Percentiles rank a stretch among this genome's conserved stretches.
phyloP scores from a whole-genome alignment of 768 basidiomycete species.

The Steccherinum ochraceum region DNA sequence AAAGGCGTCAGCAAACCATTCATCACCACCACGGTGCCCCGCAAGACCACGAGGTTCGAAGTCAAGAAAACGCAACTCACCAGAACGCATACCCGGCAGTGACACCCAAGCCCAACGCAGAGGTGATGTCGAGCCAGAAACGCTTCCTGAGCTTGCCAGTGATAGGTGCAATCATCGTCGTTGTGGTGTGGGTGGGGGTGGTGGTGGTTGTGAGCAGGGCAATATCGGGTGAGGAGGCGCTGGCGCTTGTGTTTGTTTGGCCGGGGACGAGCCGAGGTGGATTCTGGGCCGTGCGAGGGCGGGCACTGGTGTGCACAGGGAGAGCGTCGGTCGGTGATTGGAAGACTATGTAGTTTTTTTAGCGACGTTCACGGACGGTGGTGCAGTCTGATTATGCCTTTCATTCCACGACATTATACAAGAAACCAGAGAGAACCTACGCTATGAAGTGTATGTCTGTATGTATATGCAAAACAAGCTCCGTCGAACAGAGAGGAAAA shows the following conservation, averaged over 20 bases:
- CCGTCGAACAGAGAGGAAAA: no score
- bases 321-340: no score
- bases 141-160: conserved; percentile 91
- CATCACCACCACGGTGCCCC: conserved; percentile 23
- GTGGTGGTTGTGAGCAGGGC: background rate
- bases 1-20: no score
- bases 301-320: no score
- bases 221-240: background rate
- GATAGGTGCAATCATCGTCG: conserved; percentile 82
- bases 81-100: conserved; percentile 77
- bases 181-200: conserved; percentile 13
- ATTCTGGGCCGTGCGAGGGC: background rate
- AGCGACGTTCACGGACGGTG: no score
- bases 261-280: background rate
- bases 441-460: no score
- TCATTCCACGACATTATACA: no score
- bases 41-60: conserved; percentile 19
- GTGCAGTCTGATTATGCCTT: no score
- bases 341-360: no score
- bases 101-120: conserved; percentile 71
- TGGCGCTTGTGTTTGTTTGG: background rate
- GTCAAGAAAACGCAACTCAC: conserved; percentile 39
- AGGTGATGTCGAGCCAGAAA: conserved; percentile 79
- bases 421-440: no score
- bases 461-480: no score